These are phyloP conservation scores for Garcia nutans DNA, from an alignment of 345 rosid genomes.

Conservation along the genomic window DNA sequence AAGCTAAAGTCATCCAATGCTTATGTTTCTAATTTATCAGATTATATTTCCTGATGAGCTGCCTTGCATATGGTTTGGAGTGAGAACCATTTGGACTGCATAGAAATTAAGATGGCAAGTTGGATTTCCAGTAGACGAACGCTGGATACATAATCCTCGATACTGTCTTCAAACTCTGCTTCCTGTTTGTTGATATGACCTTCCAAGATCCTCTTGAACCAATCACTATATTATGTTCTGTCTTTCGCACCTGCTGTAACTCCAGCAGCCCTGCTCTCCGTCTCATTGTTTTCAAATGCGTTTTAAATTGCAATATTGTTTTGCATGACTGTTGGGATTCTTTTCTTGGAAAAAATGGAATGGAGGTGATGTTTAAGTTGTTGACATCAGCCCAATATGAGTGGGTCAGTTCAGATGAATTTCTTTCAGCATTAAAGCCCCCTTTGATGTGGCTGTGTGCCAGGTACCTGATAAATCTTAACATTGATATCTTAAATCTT, in stretches of 20 bases:
- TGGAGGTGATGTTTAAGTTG: conserved; percentile 63
- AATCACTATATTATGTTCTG: neutral
- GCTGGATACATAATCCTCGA: neutral
- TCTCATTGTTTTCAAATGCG: neutral
- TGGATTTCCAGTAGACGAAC: neutral
- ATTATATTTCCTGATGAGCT: neutral
- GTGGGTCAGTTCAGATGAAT: conserved; percentile 53
- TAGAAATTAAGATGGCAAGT: neutral
- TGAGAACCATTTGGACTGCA: neutral
- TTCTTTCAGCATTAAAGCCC: conserved; percentile 53
- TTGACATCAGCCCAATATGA: conserved; percentile 44
- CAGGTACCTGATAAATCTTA: conserved; percentile 42
- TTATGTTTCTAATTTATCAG: neutral
- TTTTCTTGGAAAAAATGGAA: conserved; percentile 56
- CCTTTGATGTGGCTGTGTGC: conserved; percentile 80
- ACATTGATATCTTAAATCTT: neutral
- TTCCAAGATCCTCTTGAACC: neutral
- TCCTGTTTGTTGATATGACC: neutral
- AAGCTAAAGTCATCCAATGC: neutral
- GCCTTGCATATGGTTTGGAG: neutral
- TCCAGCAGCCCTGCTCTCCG: neutral
- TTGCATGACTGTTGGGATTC: conserved; percentile 44
- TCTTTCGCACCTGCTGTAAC: conserved; percentile 1
- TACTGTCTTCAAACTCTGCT: neutral
- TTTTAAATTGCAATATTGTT: neutral